Conservation (phyloP, 495 filamentous ascomycete genomes). For the Aspergillus kassunensis region DNA sequence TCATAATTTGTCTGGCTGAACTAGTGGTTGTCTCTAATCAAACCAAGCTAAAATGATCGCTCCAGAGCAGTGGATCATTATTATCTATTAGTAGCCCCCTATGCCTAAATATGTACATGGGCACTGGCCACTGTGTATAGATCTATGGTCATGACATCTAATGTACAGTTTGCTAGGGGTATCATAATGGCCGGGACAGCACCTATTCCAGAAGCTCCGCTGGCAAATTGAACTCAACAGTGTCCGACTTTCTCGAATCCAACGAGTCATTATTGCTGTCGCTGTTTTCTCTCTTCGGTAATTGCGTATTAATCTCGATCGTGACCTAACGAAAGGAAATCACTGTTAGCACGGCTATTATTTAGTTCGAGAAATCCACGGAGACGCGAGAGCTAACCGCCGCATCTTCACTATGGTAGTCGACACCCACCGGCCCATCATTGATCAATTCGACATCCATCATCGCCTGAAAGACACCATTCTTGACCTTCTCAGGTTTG, state of each 20-base stretch:
- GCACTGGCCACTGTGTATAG: neutral
- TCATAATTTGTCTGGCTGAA: conserved; percentile 4
- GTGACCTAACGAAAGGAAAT: conserved; percentile 50
- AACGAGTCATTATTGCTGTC: conserved; percentile 16
- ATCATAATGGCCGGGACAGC: neutral
- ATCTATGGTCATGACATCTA: conserved; percentile 6
- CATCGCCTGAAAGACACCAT: conserved; percentile 97
- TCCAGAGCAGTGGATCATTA: conserved; percentile 5
- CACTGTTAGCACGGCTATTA: conserved; percentile 15
- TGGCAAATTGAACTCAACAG: conserved; percentile 37
- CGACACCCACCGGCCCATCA: conserved; percentile 84
- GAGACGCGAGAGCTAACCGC: conserved; percentile 51
- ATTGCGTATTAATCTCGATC: conserved; percentile 60
- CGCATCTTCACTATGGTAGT: conserved; percentile 61
- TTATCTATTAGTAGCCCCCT: neutral
- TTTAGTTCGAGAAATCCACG: conserved; percentile 19
- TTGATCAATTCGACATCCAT: conserved; percentile 96
- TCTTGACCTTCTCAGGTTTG: conserved; percentile 72
- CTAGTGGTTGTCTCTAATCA: conserved; percentile 9
- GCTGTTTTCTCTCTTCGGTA: conserved; percentile 49
- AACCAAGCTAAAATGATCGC: conserved; percentile 15
- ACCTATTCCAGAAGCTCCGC: conserved; percentile 37
- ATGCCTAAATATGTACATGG: neutral
- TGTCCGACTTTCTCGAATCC: conserved; percentile 9
- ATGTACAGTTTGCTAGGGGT: conserved; percentile 11